Evolutionary conservation across 75 land plant genomes (phyloP).

Genomic region (Pinus albicaulis): DNA sequence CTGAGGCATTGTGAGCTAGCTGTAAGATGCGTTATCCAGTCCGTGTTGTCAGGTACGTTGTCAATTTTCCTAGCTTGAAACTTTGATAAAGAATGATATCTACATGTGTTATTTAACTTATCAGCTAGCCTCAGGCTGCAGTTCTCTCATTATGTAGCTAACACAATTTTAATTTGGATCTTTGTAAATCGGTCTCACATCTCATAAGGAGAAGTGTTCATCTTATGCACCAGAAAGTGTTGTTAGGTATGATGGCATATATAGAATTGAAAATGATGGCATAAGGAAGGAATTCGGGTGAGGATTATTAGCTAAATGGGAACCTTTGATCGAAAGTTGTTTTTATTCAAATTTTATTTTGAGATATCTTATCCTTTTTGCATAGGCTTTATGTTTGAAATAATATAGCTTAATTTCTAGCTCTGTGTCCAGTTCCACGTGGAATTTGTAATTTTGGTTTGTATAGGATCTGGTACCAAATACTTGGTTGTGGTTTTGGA

Average conservation of each 20-base stretch:
- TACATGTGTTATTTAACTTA: not conserved
- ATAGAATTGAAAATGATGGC: constrained; percentile 95
- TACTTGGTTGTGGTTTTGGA: not conserved
- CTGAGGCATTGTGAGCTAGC: constrained; percentile 70
- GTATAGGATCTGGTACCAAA: no score
- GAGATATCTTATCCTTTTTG: not conserved
- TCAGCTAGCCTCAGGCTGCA: not conserved
- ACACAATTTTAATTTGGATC: not conserved
- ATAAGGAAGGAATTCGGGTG: constrained; percentile 78
- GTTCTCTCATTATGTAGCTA: no score
- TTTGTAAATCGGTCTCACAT: constrained; percentile 32
- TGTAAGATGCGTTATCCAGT: constrained; percentile 64
- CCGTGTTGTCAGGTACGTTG: constrained; percentile 55
- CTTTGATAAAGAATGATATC: not conserved
- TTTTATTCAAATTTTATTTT: not conserved
- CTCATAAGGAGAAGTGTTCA: constrained; percentile 90
- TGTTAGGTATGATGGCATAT: constrained; percentile 89
- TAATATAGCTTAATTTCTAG: no score
- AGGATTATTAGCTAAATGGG: not conserved
- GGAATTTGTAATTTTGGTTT: not conserved
- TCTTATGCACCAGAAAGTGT: constrained; percentile 91
- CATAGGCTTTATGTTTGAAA: not conserved
- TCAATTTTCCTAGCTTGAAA: not conserved
- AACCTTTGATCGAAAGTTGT: not conserved
- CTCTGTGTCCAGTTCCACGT: not conserved